phyloP scores from a whole-genome alignment of 257 asterid species.

The Galeopsis tetrahit region DNA sequence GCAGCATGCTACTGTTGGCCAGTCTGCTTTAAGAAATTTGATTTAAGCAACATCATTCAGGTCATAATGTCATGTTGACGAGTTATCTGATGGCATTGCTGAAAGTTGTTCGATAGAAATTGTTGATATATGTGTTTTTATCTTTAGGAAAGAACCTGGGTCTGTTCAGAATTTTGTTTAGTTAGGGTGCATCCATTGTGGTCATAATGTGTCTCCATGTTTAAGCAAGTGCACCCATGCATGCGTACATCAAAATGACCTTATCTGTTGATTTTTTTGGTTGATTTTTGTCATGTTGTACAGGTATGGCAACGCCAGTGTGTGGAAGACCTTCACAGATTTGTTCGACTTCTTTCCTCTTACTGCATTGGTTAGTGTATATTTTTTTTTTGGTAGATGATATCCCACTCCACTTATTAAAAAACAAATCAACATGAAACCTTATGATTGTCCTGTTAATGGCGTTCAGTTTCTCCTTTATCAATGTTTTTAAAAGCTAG shows the following conservation, averaged over 20 bases:
- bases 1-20: neutral
- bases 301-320: slow-evolving; percentile 85
- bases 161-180: neutral
- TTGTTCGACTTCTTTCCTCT: slow-evolving; percentile 79
- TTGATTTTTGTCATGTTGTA: slow-evolving; percentile 17
- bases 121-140: neutral
- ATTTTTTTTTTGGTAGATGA: neutral
- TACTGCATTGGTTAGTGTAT: slow-evolving; percentile 72
- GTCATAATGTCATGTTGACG: neutral
- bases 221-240: neutral
- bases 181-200: neutral
- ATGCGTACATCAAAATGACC: slow-evolving; percentile 11
- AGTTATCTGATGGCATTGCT: neutral
- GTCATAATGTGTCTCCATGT: neutral
- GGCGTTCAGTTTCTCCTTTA: neutral
- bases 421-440: slow-evolving; percentile 7
- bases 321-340: slow-evolving; percentile 84
- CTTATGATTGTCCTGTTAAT: neutral
- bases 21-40: neutral
- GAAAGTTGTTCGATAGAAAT: neutral
- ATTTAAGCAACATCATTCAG: neutral
- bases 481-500: neutral
- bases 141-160: slow-evolving; percentile 4
- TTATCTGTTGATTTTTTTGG: slow-evolving; percentile 12
- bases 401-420: neutral